phyloP scores from a whole-genome alignment of 345 rosid genomes.

The Corchorus capsularis region DNA sequence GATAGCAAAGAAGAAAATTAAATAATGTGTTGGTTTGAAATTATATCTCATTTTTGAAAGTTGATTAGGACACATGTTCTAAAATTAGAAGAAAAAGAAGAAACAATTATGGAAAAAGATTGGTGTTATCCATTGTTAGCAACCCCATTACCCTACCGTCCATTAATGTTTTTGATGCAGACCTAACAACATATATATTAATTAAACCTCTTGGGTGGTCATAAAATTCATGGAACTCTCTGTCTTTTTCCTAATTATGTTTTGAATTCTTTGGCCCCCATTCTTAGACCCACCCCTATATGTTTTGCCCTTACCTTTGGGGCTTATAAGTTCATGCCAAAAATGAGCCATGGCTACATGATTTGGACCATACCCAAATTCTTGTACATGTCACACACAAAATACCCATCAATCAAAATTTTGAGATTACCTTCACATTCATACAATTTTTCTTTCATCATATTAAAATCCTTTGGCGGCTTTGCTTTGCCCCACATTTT shows the following conservation, averaged over 20 bases:
- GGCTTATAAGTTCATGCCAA: background rate
- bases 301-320: background rate
- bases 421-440: background rate
- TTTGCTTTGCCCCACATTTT: background rate
- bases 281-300: background rate
- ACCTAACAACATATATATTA: constrained; percentile 11
- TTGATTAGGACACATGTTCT: background rate
- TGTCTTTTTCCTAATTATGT: background rate
- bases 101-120: background rate
- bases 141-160: background rate
- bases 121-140: background rate
- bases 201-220: background rate
- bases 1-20: background rate
- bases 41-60: background rate
- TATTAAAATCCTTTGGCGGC: background rate
- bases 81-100: background rate
- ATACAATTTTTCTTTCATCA: background rate
- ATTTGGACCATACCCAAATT: constrained; percentile 4
- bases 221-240: constrained; percentile 4
- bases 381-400: background rate
- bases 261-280: background rate
- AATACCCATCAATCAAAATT: constrained; percentile 3
- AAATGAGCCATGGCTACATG: background rate
- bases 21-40: background rate
- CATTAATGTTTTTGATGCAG: constrained; percentile 10